Base-by-base conservation (phyloP, 2,329 filamentous ascomycete genomes). In the Madurella fahalii region DNA sequence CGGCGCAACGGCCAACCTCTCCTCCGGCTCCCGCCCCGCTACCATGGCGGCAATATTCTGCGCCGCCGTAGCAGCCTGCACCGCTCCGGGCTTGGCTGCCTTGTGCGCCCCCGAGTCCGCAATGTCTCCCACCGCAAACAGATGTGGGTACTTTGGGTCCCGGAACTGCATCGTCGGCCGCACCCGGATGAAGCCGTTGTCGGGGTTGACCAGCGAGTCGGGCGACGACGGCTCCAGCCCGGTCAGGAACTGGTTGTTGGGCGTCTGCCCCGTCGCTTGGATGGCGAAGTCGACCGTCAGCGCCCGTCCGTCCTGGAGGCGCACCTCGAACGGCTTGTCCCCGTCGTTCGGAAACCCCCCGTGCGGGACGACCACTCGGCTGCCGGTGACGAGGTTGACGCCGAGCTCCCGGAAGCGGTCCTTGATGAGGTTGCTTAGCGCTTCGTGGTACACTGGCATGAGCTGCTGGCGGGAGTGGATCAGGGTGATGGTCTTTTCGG, bases 81-180 rank as follows among this genome's bases (percentile, higher is more conserved):
- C 65, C 0, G 65, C 62, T 0, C 73, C 76, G 0, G 77, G 72
- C 13, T 76, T 67, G 0, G 73, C 77, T 18, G 76, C 77, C 57
- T 73, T 75, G 53, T 71, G 69, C 1, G 67, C 66, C 1, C 71
- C 71, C 20, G 71, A 71, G 16, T 77, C 74, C 15, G 77, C 74
- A 4, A 82, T 72, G 61, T 82, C 79, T 5, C 80, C 80, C 1
- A 77, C 69, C 1, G 79, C 78, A 57, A 77, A 82, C 7, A 82
- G 70, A 40, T 76, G 64, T 0, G 68, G 65, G 42, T 72, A 72
- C 47, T 57, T 47, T 25, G 56, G 51, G 47, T 69, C 65, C 1
- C 43, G 50, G n/a, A 82, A 65, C 49, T 81, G 79, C 45, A 82
- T 65, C 1, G 76, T 79, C 3, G 71, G 69, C 34, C 64, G 65